phyloP scores from a whole-genome alignment of 1,139 yeast species.

The Yamadazyma triangularis region DNA sequence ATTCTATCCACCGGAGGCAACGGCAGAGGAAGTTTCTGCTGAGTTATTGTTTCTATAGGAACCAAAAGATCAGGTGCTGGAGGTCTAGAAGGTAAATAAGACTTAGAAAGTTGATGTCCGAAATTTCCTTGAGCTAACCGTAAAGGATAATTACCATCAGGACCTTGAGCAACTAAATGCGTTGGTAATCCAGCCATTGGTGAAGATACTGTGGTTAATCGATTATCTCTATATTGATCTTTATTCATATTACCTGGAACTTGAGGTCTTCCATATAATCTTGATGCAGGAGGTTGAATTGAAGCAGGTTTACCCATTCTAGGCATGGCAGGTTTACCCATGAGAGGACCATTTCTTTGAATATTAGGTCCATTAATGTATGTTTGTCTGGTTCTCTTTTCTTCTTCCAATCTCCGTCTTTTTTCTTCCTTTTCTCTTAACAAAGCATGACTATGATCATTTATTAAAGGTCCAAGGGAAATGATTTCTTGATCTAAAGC shows the following conservation, averaged over 20 bases:
- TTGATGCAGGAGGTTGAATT: constrained; percentile 42
- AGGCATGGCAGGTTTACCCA: constrained; percentile 38
- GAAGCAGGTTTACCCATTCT: constrained; percentile 45
- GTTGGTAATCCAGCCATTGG: constrained; percentile 18
- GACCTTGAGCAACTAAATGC: constrained; percentile 17
- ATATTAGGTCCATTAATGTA: background rate
- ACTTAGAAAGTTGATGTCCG: constrained; percentile 8
- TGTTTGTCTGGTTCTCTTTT: constrained; percentile 17
- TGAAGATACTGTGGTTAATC: constrained; percentile 14
- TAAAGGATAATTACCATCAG: constrained; percentile 9
- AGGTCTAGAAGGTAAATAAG: constrained; percentile 20
- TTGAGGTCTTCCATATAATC: constrained; percentile 25
- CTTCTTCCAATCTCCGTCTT: constrained; percentile 19
- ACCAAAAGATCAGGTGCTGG: constrained; percentile 40
- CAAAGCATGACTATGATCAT: constrained; percentile 29
- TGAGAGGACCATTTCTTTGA: constrained; percentile 24
- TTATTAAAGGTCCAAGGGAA: constrained; percentile 34
- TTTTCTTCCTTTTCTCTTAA: constrained; percentile 21
- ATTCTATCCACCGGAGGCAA: constrained; percentile 11
- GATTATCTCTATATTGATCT: constrained; percentile 15
- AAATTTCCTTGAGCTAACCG: constrained; percentile 17
- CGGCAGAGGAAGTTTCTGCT: constrained; percentile 5
- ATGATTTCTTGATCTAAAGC: constrained; percentile 40
- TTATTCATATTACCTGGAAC: constrained; percentile 4
- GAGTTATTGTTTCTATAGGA: constrained; percentile 19